Conservation (phyloP, 2,329 filamentous ascomycete genomes). For the Sarocladium brachiariae region DNA sequence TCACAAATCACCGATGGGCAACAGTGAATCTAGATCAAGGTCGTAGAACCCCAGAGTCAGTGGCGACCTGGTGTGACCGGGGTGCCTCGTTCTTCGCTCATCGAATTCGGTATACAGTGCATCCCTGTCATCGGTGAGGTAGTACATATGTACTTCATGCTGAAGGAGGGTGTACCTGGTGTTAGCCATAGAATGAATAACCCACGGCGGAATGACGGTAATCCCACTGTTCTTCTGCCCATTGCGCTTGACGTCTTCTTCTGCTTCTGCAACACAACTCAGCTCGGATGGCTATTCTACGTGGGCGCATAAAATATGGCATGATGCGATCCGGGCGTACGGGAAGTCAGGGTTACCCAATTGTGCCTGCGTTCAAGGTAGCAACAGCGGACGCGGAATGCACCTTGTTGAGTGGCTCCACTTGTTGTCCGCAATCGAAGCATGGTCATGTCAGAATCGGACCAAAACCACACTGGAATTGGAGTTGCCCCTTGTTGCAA, state of each 20-base stretch:
- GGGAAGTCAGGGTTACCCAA: neutral
- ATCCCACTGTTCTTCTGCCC: neutral
- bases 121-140: too few species aligned
- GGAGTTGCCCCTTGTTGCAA: neutral
- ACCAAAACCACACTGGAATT: too few species aligned
- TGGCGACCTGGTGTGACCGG: neutral
- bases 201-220: too few species aligned
- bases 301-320: neutral
- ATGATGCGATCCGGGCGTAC: neutral
- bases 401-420: neutral
- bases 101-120: neutral
- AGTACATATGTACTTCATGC: too few species aligned
- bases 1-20: neutral
- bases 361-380: neutral
- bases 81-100: neutral
- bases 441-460: neutral
- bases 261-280: neutral
- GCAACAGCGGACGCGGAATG: conserved; percentile 3
- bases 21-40: neutral
- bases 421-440: neutral
- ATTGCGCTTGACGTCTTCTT: neutral
- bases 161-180: too few species aligned
- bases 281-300: too few species aligned
- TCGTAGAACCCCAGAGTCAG: neutral
- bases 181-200: too few species aligned